Evolutionary conservation across 768 basidiomycete species (phyloP).

Genomic region (Boletus sensibilis): DNA sequence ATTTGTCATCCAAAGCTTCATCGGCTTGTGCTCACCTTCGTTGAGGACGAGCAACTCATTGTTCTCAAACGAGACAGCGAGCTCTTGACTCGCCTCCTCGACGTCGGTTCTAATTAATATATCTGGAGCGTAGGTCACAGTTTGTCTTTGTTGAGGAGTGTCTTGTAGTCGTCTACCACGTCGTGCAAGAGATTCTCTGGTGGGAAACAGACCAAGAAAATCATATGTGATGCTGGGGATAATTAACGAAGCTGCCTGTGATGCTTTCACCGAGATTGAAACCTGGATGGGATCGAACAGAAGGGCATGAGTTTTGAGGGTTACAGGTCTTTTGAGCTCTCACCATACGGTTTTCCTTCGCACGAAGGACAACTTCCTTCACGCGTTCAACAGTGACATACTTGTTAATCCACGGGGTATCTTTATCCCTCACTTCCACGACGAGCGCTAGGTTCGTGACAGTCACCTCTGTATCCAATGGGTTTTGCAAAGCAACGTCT

Average conservation of each 20-base stretch:
- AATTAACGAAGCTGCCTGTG: conserved; percentile 48
- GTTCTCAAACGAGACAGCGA: conserved; percentile 57
- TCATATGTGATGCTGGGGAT: conserved; percentile 61
- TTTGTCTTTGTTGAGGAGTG: conserved; percentile 67
- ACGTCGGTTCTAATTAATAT: conserved; percentile 58
- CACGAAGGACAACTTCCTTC: conserved; percentile 56
- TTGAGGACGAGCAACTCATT: conserved; percentile 51
- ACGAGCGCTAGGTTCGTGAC: conserved; percentile 59
- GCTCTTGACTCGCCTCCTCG: conserved; percentile 60
- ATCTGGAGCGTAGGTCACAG: conserved; percentile 71
- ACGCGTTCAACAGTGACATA: conserved; percentile 59
- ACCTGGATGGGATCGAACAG: conserved; percentile 40
- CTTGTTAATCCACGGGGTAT: conserved; percentile 34
- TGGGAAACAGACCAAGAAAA: conserved; percentile 73
- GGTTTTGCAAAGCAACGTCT: conserved; percentile 68
- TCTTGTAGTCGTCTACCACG: conserved; percentile 78
- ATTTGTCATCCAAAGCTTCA: conserved; percentile 64
- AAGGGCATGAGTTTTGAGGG: background rate
- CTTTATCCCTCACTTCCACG: conserved; percentile 40
- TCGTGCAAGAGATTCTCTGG: conserved; percentile 60
- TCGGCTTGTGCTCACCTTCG: conserved; percentile 65
- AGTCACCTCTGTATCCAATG: conserved; percentile 70
- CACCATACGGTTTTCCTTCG: conserved; percentile 67
- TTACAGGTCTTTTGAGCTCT: conserved; percentile 20
- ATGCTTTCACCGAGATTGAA: conserved; percentile 59